Evolutionary conservation across 2,329 filamentous ascomycete genomes (phyloP).

Genomic region (Botrytis deweyae): DNA sequence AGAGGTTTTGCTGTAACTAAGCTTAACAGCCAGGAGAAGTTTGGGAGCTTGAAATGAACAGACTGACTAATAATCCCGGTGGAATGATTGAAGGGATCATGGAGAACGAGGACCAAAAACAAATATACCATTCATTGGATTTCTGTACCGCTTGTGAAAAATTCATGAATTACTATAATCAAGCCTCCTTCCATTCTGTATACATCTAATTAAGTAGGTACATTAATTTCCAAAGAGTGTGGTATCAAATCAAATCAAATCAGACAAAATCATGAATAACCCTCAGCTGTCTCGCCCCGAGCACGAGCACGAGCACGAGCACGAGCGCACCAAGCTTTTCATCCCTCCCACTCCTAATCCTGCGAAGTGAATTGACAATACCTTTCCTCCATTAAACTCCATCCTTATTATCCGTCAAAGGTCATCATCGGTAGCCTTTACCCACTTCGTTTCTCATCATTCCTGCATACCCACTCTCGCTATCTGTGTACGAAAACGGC

Average conservation of each 20-base stretch:
- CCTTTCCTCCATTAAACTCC: neutral
- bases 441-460: conserved; percentile 9
- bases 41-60: too few relatives aligned
- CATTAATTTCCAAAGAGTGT: neutral
- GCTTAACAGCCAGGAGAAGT: fast-evolving
- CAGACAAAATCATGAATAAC: neutral
- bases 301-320: neutral
- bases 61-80: neutral
- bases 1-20: too few relatives aligned
- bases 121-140: neutral
- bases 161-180: neutral
- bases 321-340: neutral
- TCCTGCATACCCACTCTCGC: conserved; percentile 21
- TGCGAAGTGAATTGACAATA: neutral
- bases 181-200: neutral
- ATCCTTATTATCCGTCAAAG: neutral
- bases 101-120: neutral
- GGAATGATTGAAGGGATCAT: neutral
- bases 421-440: neutral
- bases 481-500: conserved; percentile 20
- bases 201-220: neutral
- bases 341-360: neutral
- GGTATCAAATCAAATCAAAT: conserved; percentile 13
- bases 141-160: neutral
- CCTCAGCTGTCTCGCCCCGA: neutral